phyloP scores from a whole-genome alignment of 2,329 filamentous ascomycete genomes.

The Pezicula neosporulosa region DNA sequence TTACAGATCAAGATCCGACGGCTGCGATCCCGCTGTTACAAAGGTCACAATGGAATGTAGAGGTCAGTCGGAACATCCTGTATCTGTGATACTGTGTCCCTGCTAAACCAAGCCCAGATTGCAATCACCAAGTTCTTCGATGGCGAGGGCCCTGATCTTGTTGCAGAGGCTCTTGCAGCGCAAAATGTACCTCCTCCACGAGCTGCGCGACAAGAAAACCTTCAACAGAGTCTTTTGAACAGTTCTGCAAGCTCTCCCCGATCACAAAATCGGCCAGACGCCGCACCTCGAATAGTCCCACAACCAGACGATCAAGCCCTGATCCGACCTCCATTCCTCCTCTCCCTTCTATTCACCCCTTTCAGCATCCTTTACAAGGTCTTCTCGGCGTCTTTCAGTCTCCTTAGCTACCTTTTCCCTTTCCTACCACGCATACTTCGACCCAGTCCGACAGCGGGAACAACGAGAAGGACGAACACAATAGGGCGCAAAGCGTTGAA shows the following conservation, averaged over 20 bases:
- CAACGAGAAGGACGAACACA: slow-evolving; percentile 54
- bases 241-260: slow-evolving; percentile 28
- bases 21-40: slow-evolving; percentile 77
- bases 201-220: slow-evolving; percentile 67
- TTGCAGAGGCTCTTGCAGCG: slow-evolving; percentile 70
- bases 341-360: slow-evolving; percentile 77
- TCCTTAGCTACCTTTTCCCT: slow-evolving; percentile 74
- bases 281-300: slow-evolving; percentile 83
- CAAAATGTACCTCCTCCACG: slow-evolving; percentile 59
- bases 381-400: slow-evolving; percentile 64
- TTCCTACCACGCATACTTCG: slow-evolving; percentile 69
- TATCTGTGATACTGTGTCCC: slow-evolving; percentile 4
- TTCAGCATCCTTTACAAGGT: slow-evolving; percentile 75
- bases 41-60: slow-evolving; percentile 93
- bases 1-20: slow-evolving; percentile 78
- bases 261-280: slow-evolving; percentile 45
- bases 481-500: slow-evolving; percentile 72
- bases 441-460: slow-evolving; percentile 51
- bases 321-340: slow-evolving; percentile 69
- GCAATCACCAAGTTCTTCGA: slow-evolving; percentile 98
- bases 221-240: slow-evolving; percentile 55
- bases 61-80: slow-evolving; percentile 46
- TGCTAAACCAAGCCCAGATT: slow-evolving; percentile 56
- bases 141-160: slow-evolving; percentile 79
- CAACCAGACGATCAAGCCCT: slow-evolving; percentile 62